Base-by-base conservation (phyloP, 192 early-diverging fungal genomes). In the Entomortierella lignicola region DNA sequence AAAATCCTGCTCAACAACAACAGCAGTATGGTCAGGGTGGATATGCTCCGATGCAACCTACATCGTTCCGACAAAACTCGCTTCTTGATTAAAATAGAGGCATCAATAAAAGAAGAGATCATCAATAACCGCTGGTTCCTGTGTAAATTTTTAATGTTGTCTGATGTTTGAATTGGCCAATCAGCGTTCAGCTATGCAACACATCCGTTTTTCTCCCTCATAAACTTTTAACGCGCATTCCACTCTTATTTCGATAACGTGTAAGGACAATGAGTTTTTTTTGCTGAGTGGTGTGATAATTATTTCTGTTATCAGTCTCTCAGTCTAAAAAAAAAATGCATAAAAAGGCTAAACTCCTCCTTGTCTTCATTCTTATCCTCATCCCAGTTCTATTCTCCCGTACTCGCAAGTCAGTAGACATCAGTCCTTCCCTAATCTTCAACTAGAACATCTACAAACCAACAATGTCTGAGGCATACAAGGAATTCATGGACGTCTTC, bases 401-500 rank as follows among this genome's bases (percentile, higher is more conserved):
- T 47, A 47, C 44, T 47, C 44, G 44, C 44, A 47, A 47, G 44
- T 26, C 41, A 44, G 8, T 61, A 12, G 27, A 21, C 61, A 51
- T 30, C 61, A 23, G 8, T 6, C 48, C 31, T 61, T 7, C 41
- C 21, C 41, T 13, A 20, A 34, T 29, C 52, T 10, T 17, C 63
- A 17, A 27, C 63, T 13, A 23, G 43, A 18, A 20, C 39, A 43
- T 34, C 63, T 25, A 27, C 20, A 21, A 29, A 15, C 41, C 42
- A 50, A 41, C 63, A 34, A 82, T 69, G 61, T 29, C 63, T 39
- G 34, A 71, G 53, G 60, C 68, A 54, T 42, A 56, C 63, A 69
- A 88, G 63, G 89, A 85, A 68, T 96, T 98, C 81, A 83, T 83
- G 71, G 88, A 88, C 39, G 90, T 92, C 39, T 97, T 92, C 84